Evolutionary conservation across 441 rosid genomes (phyloP).

Genomic region (Lagerstroemia fauriei): DNA sequence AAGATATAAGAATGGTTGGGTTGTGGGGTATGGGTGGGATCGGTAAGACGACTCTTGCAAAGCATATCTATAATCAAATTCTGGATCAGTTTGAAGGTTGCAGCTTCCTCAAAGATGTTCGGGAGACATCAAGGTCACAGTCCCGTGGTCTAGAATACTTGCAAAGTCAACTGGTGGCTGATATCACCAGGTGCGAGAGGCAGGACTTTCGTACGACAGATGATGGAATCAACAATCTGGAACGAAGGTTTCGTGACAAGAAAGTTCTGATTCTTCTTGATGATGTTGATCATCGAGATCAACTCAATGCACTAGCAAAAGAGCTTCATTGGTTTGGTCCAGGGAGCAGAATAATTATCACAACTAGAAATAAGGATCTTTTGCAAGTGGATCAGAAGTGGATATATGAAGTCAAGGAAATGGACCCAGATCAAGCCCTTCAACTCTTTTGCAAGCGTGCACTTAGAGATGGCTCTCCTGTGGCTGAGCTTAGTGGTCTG

Average conservation of each 20-base stretch:
- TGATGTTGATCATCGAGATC: constrained; percentile 10
- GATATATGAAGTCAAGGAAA: neutral
- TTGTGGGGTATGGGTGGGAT: constrained; percentile 6
- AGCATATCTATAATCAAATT: constrained; percentile 1
- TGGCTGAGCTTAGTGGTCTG: neutral
- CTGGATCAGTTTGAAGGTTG: neutral
- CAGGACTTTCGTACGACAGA: neutral
- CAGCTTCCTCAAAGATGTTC: constrained; percentile 6
- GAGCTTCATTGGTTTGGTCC: constrained; percentile 9
- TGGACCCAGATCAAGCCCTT: neutral
- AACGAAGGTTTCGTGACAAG: neutral
- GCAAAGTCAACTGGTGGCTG: constrained; percentile 4
- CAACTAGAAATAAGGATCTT: constrained; percentile 13
- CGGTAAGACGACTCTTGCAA: constrained; percentile 13
- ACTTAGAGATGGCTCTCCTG: neutral
- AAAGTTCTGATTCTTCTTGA: constrained; percentile 17
- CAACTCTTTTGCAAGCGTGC: constrained; percentile 11
- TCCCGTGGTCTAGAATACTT: neutral
- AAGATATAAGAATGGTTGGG: constrained; percentile 1
- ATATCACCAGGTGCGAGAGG: neutral
- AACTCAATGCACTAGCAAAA: constrained; percentile 11
- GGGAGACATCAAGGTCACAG: neutral
- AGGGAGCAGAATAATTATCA: constrained; percentile 14
- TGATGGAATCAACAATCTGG: constrained; percentile 1
- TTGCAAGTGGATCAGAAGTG: neutral